phyloP scores from a whole-genome alignment of 2,329 filamentous ascomycete genomes.

The Helicocarpus griseus region DNA sequence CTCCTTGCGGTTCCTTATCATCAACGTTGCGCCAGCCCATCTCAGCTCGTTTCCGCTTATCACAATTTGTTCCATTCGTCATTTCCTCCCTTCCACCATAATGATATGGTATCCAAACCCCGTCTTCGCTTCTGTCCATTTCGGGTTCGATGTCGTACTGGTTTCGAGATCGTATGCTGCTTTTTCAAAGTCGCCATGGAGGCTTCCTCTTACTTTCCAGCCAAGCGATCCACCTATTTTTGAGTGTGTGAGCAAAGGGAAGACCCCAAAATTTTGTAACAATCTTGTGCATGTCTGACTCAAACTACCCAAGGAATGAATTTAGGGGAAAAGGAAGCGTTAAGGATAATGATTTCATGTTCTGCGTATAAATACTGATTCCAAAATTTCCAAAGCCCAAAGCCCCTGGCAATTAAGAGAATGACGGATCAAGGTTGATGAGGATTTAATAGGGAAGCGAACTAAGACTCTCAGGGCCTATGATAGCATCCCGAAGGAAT shows the following conservation, averaged over 20 bases:
- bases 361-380: neutral
- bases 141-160: conserved; percentile 51
- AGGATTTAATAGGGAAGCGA: too few relatives aligned
- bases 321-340: neutral
- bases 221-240: conserved; percentile 49
- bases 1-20: neutral
- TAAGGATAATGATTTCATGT: neutral
- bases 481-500: neutral
- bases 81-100: conserved; percentile 58
- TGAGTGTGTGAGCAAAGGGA: neutral
- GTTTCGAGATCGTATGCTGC: conserved; percentile 53
- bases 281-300: neutral
- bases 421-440: too few relatives aligned
- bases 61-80: too few relatives aligned
- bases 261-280: too few relatives aligned
- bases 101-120: conserved; percentile 58
- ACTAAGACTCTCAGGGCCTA: too few relatives aligned
- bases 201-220: conserved; percentile 51
- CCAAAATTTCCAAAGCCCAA: neutral
- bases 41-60: too few relatives aligned
- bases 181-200: conserved; percentile 52
- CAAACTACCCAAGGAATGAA: neutral
- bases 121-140: conserved; percentile 54
- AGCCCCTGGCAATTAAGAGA: neutral
- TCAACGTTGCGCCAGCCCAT: neutral